A percentile compares a stretch with the other conserved stretches of the same genome.
Evolutionary conservation across 2,329 filamentous ascomycete genomes (phyloP).

Genomic region (Calonectria leucothoes): DNA sequence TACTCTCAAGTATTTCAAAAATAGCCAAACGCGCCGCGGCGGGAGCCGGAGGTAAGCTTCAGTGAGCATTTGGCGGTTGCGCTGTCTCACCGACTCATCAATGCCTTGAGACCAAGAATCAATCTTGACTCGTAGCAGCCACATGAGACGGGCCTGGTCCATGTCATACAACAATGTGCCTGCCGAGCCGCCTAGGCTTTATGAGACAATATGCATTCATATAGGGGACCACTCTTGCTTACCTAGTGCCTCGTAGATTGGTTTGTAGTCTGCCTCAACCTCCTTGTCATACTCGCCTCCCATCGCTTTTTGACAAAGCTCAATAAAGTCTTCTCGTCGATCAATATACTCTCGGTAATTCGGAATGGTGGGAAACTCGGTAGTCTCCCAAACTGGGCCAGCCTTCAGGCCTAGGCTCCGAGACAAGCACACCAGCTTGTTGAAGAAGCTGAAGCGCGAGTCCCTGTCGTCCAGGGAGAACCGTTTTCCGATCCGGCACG

Average conservation of each 20-base stretch:
- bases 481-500: neutral
- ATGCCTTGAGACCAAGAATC: conserved; percentile 19
- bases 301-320: neutral
- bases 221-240: neutral
- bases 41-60: conserved; percentile 1
- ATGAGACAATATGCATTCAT: neutral
- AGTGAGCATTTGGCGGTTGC: neutral
- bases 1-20: conserved; percentile 48
- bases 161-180: neutral
- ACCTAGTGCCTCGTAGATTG: conserved; percentile 1
- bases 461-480: neutral
- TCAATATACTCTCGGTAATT: neutral
- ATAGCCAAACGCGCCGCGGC: conserved; percentile 1
- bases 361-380: neutral
- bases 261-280: neutral
- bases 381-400: neutral
- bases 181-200: neutral
- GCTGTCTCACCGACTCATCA: neutral
- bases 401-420: neutral
- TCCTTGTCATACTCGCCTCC: neutral
- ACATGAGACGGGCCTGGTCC: neutral
- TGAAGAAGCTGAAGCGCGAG: neutral
- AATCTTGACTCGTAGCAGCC: conserved; percentile 12
- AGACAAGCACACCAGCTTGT: neutral
- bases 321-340: neutral